Percentiles rank a stretch among this genome's conserved stretches.
phyloP scores from a whole-genome alignment of 352 stramenopile genomes.

The Globisporangium rhizosaccharum region DNA sequence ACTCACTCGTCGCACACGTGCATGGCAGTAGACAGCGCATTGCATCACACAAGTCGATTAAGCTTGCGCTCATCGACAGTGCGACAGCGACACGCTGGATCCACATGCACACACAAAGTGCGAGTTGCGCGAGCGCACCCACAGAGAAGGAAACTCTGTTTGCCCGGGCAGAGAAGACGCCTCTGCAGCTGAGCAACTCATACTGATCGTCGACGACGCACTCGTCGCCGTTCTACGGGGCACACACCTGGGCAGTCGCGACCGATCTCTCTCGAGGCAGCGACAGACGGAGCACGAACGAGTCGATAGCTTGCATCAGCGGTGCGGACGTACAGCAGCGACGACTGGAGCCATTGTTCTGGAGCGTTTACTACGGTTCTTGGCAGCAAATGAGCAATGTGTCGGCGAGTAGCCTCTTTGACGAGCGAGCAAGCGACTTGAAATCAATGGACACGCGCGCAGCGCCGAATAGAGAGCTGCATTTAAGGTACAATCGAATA shows the following conservation, averaged over 20 bases:
- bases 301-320: neutral
- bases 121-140: conserved; percentile 14
- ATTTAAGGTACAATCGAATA: too few species aligned
- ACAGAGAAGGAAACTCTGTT: conserved; percentile 90
- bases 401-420: neutral
- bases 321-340: conserved; percentile 15
- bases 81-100: too few species aligned
- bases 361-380: conserved; percentile 24
- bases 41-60: neutral
- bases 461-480: too few species aligned
- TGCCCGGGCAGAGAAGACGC: conserved; percentile 80
- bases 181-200: conserved; percentile 87
- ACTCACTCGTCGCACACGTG: neutral
- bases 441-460: neutral
- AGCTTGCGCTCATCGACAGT: too few species aligned
- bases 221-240: neutral
- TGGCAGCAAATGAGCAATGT: conserved; percentile 23
- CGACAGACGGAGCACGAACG: neutral
- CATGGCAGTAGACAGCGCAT: neutral
- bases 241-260: conserved; percentile 9
- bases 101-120: neutral
- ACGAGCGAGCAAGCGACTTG: neutral
- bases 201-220: conserved; percentile 15
- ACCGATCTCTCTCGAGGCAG: neutral
- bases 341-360: conserved; percentile 43